Base-by-base conservation (phyloP, 1,284 basidiomycete species). In the Naganishia liquefaciens region DNA sequence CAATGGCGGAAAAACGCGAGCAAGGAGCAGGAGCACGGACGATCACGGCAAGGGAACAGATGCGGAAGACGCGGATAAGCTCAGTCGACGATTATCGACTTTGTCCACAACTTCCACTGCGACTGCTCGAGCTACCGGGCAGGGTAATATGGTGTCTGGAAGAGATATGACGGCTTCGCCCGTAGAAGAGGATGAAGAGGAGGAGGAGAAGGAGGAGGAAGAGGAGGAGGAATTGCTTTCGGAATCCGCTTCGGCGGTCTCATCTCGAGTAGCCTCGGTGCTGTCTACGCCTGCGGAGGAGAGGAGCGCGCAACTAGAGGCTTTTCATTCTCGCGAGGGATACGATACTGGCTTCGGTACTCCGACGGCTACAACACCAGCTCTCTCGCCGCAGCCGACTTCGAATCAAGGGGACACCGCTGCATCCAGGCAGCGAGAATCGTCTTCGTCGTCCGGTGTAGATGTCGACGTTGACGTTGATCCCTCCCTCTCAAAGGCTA, bases 211-310 rank as follows among this genome's bases (percentile, higher is more conserved):
- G 40, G 54, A 46, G 7, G 54, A 57, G 40, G 54, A 46, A 5
- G 54, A 57, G 15, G 54, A 57, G 43, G 57, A 60, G 46, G 57
- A 60, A 40, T 39, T 60, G 33, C n/a, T 60, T 39, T 60, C 57
- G 15, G 57, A 60, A 37, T 50, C 57, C 47, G 57, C 57, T 40
- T 60, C 57, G 23, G 60, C 40, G 19, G 25, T 27, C 27, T 62
- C 64, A 10, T 66, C 64, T 4, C 50, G 64, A 2, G 28, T 44
- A 7, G 53, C 53, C 11, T 66, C 64, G 11, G 58, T 54, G 2
- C 52, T 50, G 7, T 66, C 64, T 6, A 66, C 64, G 23, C 64
- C 64, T 11, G 58, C 51, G 10, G 64, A 66, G 21, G 64, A 66
- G 21, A 46, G 57, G 27, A 33, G 27, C 13, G 57, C 57, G 10